A percentile compares a stretch with the other conserved stretches of the same genome.
phyloP scores from a whole-genome alignment of 1,284 basidiomycete species.

The Sporisorium graminicola region DNA sequence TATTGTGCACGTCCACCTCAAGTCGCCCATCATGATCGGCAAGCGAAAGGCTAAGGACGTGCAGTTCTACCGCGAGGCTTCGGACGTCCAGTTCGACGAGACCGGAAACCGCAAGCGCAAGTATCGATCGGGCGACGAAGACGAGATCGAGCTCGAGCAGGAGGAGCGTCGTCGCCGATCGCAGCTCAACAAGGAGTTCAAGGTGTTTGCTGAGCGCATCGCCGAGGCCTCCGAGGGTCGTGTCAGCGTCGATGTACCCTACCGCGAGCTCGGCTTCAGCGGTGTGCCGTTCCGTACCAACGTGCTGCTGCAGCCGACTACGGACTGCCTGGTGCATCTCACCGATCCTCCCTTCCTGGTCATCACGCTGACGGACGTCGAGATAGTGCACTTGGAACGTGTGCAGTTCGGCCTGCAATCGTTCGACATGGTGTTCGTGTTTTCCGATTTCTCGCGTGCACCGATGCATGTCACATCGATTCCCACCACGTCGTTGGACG shows the following conservation, averaged over 20 bases:
- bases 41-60: constrained; percentile 99
- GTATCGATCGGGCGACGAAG: constrained; percentile 96
- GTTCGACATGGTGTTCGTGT: constrained; percentile 96
- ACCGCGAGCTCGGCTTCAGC: constrained; percentile 95
- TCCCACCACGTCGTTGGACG: constrained; percentile 61
- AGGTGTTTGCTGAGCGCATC: constrained; percentile 91
- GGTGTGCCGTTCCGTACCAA: constrained; percentile 97
- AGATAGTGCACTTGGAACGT: constrained; percentile 95
- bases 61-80: constrained; percentile 98
- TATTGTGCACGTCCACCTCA: constrained; percentile 92
- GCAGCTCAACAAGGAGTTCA: constrained; percentile 94
- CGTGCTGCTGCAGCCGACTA: constrained; percentile 93
- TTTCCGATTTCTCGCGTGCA: constrained; percentile 92
- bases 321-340: constrained; percentile 95
- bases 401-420: constrained; percentile 97
- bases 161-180: constrained; percentile 91
- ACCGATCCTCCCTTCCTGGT: constrained; percentile 96
- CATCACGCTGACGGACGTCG: constrained; percentile 92
- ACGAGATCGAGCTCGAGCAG: constrained; percentile 99
- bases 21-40: constrained; percentile 96
- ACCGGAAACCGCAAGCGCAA: constrained; percentile 98
- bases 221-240: constrained; percentile 84
- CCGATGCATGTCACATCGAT: constrained; percentile 76
- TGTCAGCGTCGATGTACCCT: constrained; percentile 94
- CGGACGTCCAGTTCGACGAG: constrained; percentile 97